Evolutionary conservation across 78 protist species (phyloP), one percentile per base, ranked within the genome.

Genomic region (Dictyostelium brefeldianum): DNA sequence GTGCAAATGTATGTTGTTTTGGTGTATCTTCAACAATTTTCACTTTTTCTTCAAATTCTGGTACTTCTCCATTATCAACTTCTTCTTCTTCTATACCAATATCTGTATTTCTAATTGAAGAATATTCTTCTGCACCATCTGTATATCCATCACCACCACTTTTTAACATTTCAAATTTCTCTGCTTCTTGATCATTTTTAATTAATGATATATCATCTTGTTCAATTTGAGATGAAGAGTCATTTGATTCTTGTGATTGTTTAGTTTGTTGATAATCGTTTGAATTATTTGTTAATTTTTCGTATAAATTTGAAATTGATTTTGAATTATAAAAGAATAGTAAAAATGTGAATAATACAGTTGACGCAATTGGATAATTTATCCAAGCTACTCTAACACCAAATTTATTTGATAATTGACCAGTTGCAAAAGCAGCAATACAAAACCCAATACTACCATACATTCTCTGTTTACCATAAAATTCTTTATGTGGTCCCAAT

Each of bases 361-460:
- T 20, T 46, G 70, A 14, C 5, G 41, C 43, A 12, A 77, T 77
- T 3, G 93, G 59, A n/a, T 87, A 87, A 22, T 78, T 77, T 12
- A 87, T 36, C 85, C 83, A 78, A 3, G 57, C 81, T 4, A 87
- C 69, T 10, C 17, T 57, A 6, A 51, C 31, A n/a, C 36, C 79
- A 5, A 75, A 64, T 3, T 10, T 14, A 3, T 46, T 15, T 2
- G 71, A 51, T 25, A 77, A 12, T 0, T 15, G 14, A 29, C 93
- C 81, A 20, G 64, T 50, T n/a, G 46, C 12, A n/a, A 80, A 47
- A 6, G 84, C 93, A 18, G 79, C 64, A 8, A 73, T 20, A 15
- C 70, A 75, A 78, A 87, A 87, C 27, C 80, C 74, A 70, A 87
- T 15, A 77, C 84, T 77, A 6, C 93, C 93, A 59, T 43, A 74